Evolutionary conservation across 2,329 filamentous ascomycete species (phyloP), one percentile per base, ranked within the genome.

Genomic region (Fusarium brevicatenulatum): DNA sequence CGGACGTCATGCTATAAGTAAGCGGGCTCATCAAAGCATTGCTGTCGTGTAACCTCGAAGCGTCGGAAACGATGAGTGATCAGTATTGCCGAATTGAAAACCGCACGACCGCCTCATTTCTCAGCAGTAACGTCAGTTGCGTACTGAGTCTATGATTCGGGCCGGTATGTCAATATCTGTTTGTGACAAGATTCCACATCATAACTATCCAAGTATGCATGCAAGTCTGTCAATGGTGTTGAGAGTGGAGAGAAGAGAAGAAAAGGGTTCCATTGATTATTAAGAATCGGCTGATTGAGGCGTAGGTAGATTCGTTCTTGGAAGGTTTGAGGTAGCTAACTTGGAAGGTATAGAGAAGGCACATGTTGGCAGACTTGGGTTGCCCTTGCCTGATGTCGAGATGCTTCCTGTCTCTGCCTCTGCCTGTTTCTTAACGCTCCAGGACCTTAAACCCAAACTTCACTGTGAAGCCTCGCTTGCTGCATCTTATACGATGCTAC

Each of bases 1-100:
- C 32, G 59, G 64, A 76, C 75, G 75, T 77, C 75, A 77, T 73
- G 46, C 55, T 59, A 65, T 63, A 61, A 58, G 44, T 59, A 58
- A 66, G 44, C 47, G 47, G 47, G 63, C 54, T 63, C 37, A 32
- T 42, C 42, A 23, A 30, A 66, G 42, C 50, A 54, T 46, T 52
- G 32, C 46, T 66, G 59, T 44, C 50, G 56, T 69, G 63, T 53
- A 61, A 73, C 67, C 56, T 63, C 9, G 58, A 55, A 63, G 49
- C 53, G 39, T 54, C 44, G 40, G 37, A 42, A 62, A 36, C 44
- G 66, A 54, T 52, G 61, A 58, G 46, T 56, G 55, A 68, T 55
- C 58, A 54, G 34, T 50, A 61, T 61, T 61, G 32, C 40, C 52
- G 37, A 28, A 50, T 37, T 36, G 53, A 50, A 49, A 52, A 23